Evolutionary conservation across 2,329 filamentous ascomycete species (phyloP), one percentile per base, ranked within the genome.

Genomic region (Diaporthe vexans): DNA sequence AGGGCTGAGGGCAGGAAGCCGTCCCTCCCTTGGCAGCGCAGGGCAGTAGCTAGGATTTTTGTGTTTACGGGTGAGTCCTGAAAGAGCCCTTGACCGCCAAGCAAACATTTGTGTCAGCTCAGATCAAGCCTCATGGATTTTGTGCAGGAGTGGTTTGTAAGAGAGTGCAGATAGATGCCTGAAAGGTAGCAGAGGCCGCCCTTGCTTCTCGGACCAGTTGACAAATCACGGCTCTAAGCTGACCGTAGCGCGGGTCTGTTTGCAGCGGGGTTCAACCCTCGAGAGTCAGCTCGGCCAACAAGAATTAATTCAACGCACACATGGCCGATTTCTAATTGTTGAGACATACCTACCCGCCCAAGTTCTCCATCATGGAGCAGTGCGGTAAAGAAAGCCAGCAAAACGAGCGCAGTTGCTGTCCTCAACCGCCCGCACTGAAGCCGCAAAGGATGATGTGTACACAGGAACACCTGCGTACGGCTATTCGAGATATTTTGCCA

Each of bases 221-320:
- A 67, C 21, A 37, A 35, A 26, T 24, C 1, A 19, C 21, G 63
- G 5, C 43, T 51, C n/a, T 26, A 19, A 46, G 19, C 43, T 37
- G 24, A 29, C 17, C 21, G 9, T 52, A 37, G 33, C 10, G 13
- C 63, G 21, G 29, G 13, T 51, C 46, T 21, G 29, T 67, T 67
- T 37, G 19, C 8, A 29, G 63, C 24, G 9, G 61, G 63, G 63
- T 67, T 67, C 24, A 67, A 52, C 46, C 63, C 63, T 40, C 26
- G 3, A 24, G 9, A 2, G 7, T 35, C 26, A 35, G n/a, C 19
- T 15, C 2, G 19, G n/a, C 2, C 19, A 17, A 26, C 24, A 1
- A 65, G 10, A 51, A 13, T 21, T n/a, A 65, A 13, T 43, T 1
- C 19, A 19, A 63, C 40, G 24, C 15, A 46, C 10, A 9, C 8